Evolutionary conservation across 2,329 filamentous ascomycete genomes (phyloP).

Genomic region (Alternaria gansuensis): DNA sequence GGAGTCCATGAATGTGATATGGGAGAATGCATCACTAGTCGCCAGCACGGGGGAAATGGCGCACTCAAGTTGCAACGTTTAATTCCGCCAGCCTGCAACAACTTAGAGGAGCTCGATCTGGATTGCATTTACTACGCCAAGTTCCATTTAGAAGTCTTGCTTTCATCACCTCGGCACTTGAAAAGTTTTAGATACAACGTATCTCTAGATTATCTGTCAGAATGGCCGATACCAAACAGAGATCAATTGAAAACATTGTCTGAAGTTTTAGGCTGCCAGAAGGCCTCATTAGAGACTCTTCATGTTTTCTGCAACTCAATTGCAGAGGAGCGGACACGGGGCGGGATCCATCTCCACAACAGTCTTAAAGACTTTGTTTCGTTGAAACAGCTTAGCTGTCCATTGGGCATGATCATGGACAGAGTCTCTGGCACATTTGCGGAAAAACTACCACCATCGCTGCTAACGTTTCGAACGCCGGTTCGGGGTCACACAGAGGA

Average conservation of each 20-base stretch:
- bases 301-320: conserved; percentile 14
- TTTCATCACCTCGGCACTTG: conserved; percentile 27
- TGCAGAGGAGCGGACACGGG: conserved; percentile 6
- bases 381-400: conserved; percentile 26
- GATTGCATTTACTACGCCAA: conserved; percentile 22
- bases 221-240: conserved; percentile 8
- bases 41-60: conserved; percentile 6
- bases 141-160: conserved; percentile 25
- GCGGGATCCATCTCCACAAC: conserved; percentile 10
- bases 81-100: conserved; percentile 27
- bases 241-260: conserved; percentile 9
- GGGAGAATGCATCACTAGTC: not conserved
- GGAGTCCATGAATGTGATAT: conserved; percentile 17
- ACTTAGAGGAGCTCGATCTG: conserved; percentile 31
- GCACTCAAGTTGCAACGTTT: conserved; percentile 23
- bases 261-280: conserved; percentile 24
- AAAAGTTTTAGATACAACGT: conserved; percentile 29
- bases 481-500: conserved; percentile 18
- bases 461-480: conserved; percentile 20
- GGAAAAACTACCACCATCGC: conserved; percentile 25
- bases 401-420: conserved; percentile 20
- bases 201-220: conserved; percentile 9
- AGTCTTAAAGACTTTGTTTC: conserved; percentile 23
- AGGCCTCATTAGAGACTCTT: conserved; percentile 24
- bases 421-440: conserved; percentile 16